Conservation (phyloP, 495 filamentous ascomycete genomes). For the Pseudotulostoma volvatum region DNA sequence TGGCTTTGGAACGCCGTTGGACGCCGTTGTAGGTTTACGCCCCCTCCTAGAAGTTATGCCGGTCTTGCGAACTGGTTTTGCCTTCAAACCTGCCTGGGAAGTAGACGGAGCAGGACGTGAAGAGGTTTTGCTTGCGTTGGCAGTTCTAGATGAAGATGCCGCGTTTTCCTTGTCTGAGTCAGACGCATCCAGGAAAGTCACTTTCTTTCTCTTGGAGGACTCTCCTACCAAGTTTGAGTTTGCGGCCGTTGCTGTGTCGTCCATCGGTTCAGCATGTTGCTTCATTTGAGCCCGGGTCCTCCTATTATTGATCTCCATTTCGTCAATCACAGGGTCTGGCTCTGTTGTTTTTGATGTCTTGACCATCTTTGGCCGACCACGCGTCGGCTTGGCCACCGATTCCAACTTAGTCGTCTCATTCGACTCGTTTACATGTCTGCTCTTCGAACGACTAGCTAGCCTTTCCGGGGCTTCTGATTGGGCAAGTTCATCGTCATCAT, state of each 20-base stretch:
- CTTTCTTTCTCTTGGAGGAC: conserved; percentile 34
- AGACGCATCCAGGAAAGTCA: conserved; percentile 33
- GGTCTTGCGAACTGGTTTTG: conserved; percentile 33
- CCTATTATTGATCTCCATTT: conserved; percentile 9
- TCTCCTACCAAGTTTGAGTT: conserved; percentile 25
- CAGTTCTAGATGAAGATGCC: conserved; percentile 10
- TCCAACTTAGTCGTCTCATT: conserved; percentile 7
- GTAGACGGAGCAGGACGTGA: conserved; percentile 3
- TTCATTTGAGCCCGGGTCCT: conserved; percentile 10
- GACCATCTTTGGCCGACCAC: conserved; percentile 23
- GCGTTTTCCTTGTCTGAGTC: conserved; percentile 26
- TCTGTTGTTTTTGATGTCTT: conserved; percentile 8
- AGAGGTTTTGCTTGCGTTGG: conserved; percentile 11
- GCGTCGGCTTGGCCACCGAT: conserved; percentile 12
- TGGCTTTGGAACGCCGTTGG: conserved; percentile 19
- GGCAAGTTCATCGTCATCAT: conserved; percentile 12
- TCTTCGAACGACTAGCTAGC: conserved; percentile 19
- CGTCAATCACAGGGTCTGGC: conserved; percentile 2
- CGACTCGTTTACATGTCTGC: conserved; percentile 7
- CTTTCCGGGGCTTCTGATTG: conserved; percentile 20
- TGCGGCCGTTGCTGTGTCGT: conserved; percentile 7
- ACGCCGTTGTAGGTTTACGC: conserved; percentile 19
- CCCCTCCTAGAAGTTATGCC: conserved; percentile 15
- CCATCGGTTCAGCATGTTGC: conserved; percentile 2
- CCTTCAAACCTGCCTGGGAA: conserved; percentile 23